Evolutionary conservation across 1,139 yeast species (phyloP), one percentile per base, ranked within the genome.

Genomic region (Yamadazyma triangularis): DNA sequence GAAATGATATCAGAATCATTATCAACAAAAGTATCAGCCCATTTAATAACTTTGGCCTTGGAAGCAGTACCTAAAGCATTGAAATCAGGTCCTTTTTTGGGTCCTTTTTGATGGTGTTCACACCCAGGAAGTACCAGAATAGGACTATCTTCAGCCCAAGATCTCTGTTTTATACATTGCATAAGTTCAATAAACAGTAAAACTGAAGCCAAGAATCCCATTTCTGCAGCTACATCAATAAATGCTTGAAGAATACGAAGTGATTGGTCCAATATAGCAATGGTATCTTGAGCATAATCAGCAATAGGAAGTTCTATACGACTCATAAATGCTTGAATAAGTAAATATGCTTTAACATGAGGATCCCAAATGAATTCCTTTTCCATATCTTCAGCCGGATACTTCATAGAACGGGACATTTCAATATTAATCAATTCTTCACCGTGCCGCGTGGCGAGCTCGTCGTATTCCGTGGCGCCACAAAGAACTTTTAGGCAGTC

Each of bases 381-480:
- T 19, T 70, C 67, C 42, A 80, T 61, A 44, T 79, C 79, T 33
- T 75, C 79, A 0, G 83, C 93, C 3, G 86, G 80, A 47, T 77
- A 91, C 38, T 93, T 70, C 67, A 88, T 73, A 29, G 79, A 78
- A 40, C 78, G 79, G 2, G 96, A 87, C 75, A 93, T 71, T 50
- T 89, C 97, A 65, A 79, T 77, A 56, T 91, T 91, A 61, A 89
- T 82, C 39, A 89, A 65, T 49, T 89, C 96, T 60, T 91, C 97
- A 25, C 96, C 95, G 50, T 91, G 97, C 44, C 97, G 74, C 1
- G 95, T 89, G 3, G 97, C 95, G 24, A 89, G 61, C 45, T 88
- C 97, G 51, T 89, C 89, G 50, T 87, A 91, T 57, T 91, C 99
- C 0, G 81, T 64, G 0, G 97, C 95, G 38, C 80, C 76, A 28